phyloP scores from a whole-genome alignment of 805 yeast genomes.

The Schwanniomyces vanrijiae region DNA sequence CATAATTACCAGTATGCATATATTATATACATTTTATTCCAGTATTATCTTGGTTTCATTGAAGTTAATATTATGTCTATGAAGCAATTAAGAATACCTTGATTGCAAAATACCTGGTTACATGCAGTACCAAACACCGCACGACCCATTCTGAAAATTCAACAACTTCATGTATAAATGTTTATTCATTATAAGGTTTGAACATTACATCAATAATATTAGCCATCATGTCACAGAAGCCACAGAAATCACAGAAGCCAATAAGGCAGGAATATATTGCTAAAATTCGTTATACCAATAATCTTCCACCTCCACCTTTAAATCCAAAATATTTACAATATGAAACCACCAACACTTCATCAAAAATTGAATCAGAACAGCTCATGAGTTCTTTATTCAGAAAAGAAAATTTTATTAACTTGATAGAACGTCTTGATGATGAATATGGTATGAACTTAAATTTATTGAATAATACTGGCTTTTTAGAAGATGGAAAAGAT shows the following conservation, averaged over 20 bases:
- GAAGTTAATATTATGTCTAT: no score
- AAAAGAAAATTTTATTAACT: slow-evolving; percentile 65
- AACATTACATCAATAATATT: not conserved
- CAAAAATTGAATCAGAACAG: slow-evolving; percentile 41
- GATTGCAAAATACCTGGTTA: not conserved
- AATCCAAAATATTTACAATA: slow-evolving; percentile 81
- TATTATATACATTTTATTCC: no score
- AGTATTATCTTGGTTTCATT: no score
- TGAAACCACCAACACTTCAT: slow-evolving; percentile 33
- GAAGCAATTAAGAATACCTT: no score
- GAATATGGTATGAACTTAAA: slow-evolving; percentile 79
- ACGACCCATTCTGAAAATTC: not conserved
- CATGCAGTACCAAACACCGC: not conserved
- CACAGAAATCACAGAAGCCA: slow-evolving; percentile 26
- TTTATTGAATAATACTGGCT: slow-evolving; percentile 61
- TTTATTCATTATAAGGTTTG: no score
- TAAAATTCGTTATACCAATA: slow-evolving; percentile 78
- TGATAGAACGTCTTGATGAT: slow-evolving; percentile 56
- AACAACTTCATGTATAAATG: not conserved
- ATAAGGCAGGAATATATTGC: slow-evolving; percentile 78
- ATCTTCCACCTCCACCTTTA: slow-evolving; percentile 88
- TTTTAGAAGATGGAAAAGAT: slow-evolving; percentile 62
- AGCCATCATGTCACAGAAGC: slow-evolving; percentile 24
- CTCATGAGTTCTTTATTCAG: slow-evolving; percentile 72
- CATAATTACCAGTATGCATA: no score